Base-by-base conservation (phyloP, 352 stramenopile species). In the Phytophthora podocarpi region DNA sequence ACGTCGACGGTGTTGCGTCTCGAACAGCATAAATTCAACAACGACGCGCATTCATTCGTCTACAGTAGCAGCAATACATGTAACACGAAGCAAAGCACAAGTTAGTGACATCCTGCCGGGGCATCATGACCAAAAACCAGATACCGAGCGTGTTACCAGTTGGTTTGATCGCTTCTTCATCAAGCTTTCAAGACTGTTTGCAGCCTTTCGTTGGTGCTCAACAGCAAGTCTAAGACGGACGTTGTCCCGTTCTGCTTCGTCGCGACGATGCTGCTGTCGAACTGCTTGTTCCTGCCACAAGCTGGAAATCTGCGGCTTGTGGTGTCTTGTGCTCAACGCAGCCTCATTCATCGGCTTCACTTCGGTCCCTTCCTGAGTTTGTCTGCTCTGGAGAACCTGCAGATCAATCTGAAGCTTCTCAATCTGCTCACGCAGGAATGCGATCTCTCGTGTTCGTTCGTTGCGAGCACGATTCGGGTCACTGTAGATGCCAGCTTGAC, bases 141-240 rank as follows among this genome's bases (percentile, higher is more conserved):
- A n/a, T n/a, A n/a, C n/a, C n/a, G n/a, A n/a, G n/a, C n/a, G n/a
- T n/a, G n/a, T 6, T 62, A 73, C 65, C 35, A 60, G 26, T 28
- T 67, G 34, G 11, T 21, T 62, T 12, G 39, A 30, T 8, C 51
- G 61, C 36, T 67, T 64, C 39, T 64, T 59, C 26, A 82, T 48
- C 10, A 78, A 28, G 21, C 49, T 56, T 47, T 78, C 59, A 5
- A 85, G 45, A 12, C 36, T 71, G 27, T 54, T 70, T 16, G 64
- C 64, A 18, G 78, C 62, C 24, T 73, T 71, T 28, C 72, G 54
- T 42, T 85, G 76, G 2, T 67, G 57, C 35, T 80, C 70, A n/a
- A 85, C 39, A 28, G 71, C 28, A 3, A 61, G 42, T 27, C 56
- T 62, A 21, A 73, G 51, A 16, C 53, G 68, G 21, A 56, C 51